phyloP scores from a whole-genome alignment of 2,329 filamentous ascomycete genomes.

The Graphiopsis chlorocephala region DNA sequence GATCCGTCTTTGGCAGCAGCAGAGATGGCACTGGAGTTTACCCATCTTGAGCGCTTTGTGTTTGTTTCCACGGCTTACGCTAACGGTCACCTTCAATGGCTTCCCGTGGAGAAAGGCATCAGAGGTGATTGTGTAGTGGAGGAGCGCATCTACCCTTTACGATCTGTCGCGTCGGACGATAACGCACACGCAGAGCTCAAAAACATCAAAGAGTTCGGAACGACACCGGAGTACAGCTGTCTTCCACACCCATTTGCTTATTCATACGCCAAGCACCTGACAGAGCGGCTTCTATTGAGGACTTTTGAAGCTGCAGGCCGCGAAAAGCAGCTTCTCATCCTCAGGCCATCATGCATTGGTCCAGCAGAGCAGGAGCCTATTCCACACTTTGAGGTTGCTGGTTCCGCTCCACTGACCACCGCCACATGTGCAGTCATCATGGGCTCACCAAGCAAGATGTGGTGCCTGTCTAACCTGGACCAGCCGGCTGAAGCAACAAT shows the following conservation, averaged over 20 bases:
- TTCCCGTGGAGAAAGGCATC: too few relatives aligned
- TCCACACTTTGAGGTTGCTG: background rate
- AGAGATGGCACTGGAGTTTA: background rate
- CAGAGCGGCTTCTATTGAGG: background rate
- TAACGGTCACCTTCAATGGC: background rate
- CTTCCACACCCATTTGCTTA: background rate
- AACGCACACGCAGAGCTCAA: background rate
- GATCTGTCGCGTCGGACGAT: background rate
- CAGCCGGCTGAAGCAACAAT: background rate
- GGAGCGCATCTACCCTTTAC: background rate
- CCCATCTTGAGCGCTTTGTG: background rate
- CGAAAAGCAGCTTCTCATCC: background rate
- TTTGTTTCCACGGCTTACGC: background rate
- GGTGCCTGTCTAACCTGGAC: background rate
- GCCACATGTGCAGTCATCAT: background rate
- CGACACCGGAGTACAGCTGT: background rate
- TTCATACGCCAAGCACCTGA: background rate
- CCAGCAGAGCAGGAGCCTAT: background rate
- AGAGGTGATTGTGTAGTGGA: background rate
- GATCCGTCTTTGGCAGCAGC: background rate
- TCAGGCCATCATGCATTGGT: background rate
- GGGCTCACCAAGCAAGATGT: background rate
- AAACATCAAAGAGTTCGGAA: background rate
- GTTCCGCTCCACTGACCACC: background rate
- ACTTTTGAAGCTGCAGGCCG: background rate